These are phyloP conservation scores for Voacanga thouarsii DNA, from an alignment of 257 asterid species.

Conservation along the genomic window DNA sequence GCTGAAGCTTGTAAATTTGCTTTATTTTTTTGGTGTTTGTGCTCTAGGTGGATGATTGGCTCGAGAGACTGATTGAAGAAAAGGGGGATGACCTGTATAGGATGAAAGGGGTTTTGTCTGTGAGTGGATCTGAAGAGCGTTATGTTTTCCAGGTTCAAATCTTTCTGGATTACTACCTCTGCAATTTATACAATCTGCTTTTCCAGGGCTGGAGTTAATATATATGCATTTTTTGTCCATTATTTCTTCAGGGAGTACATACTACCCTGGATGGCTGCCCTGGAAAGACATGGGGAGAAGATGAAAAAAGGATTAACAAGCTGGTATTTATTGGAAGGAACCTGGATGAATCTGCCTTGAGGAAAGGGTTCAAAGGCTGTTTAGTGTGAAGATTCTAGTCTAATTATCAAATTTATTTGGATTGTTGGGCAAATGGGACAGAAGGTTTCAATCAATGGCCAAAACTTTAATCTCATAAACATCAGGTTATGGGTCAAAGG, in stretches of 20 bases:
- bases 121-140: constrained; percentile 69
- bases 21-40: constrained; percentile 3
- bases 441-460: not conserved
- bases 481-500: no score
- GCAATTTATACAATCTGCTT: no score
- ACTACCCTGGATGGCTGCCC: constrained; percentile 80
- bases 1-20: constrained; percentile 15
- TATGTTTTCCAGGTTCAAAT: constrained; percentile 77
- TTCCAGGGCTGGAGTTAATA: not conserved
- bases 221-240: not conserved
- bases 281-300: constrained; percentile 80
- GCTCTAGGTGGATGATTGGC: constrained; percentile 90
- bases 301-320: constrained; percentile 81
- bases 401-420: not conserved
- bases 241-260: constrained; percentile 68
- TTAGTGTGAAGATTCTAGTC: constrained; percentile 36
- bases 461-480: not conserved
- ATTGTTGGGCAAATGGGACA: not conserved
- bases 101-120: constrained; percentile 89
- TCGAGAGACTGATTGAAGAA: constrained; percentile 81
- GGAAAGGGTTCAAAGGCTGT: constrained; percentile 93
- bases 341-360: constrained; percentile 73
- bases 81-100: constrained; percentile 89
- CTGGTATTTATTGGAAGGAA: constrained; percentile 86
- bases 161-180: not conserved